Conservation (phyloP, 2,329 filamentous ascomycete species). For the Colletotrichum noveboracense region DNA sequence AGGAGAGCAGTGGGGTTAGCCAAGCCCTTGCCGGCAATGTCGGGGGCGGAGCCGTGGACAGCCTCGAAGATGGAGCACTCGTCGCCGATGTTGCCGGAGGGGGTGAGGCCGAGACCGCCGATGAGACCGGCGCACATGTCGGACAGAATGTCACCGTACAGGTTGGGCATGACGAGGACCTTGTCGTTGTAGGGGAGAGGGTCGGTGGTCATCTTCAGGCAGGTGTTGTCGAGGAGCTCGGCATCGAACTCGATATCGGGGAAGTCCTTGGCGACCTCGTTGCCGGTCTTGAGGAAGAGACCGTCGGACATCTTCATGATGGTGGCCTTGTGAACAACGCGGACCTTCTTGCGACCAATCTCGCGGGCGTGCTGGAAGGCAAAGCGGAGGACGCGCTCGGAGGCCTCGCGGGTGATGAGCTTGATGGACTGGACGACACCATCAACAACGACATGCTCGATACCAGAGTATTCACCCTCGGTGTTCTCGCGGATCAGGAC, state of each 20-base stretch:
- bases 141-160: constrained; percentile 99
- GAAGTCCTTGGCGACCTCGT: constrained; percentile 92
- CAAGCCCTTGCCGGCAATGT: constrained; percentile 94
- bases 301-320: constrained; percentile 99
- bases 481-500: constrained; percentile 99
- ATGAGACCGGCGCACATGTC: constrained; percentile 99
- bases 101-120: constrained; percentile 94
- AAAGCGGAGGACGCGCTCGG: constrained; percentile 93
- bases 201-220: constrained; percentile 98
- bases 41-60: constrained; percentile 95
- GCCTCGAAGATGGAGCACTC: constrained; percentile 99
- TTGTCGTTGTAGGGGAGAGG: constrained; percentile 98
- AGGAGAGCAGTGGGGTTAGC: constrained; percentile 97
- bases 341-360: constrained; percentile 94
- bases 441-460: constrained; percentile 97
- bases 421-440: constrained; percentile 99
- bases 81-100: constrained; percentile 98
- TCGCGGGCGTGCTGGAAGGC: constrained; percentile 98
- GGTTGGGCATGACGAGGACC: constrained; percentile 96
- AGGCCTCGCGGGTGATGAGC: constrained; percentile 95
- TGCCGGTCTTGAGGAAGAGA: constrained; percentile 90
- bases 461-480: constrained; percentile 99
- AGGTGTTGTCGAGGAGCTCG: constrained; percentile 98
- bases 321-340: constrained; percentile 98
- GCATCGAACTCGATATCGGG: constrained; percentile 95